Percentiles rank a stretch among this genome's conserved stretches.
Conservation (phyloP, 1,284 basidiomycete genomes). For the Termitomyces sp. region DNA sequence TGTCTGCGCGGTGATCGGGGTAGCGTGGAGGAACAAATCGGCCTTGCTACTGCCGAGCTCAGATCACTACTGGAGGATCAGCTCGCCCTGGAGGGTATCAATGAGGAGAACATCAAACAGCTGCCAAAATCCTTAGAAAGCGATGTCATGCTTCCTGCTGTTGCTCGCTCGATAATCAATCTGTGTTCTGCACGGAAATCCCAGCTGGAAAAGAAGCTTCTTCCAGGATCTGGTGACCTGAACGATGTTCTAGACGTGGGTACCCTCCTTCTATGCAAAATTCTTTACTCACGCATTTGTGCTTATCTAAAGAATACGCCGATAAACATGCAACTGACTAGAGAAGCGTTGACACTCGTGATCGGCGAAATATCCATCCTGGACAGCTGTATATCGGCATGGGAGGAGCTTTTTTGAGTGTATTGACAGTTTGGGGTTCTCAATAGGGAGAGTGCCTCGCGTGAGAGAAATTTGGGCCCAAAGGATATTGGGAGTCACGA, state of each 20-base stretch:
- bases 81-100: constrained; percentile 6
- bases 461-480: not conserved
- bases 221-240: constrained; percentile 16
- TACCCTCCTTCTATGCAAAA: constrained; percentile 2
- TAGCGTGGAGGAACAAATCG: not conserved
- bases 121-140: not conserved
- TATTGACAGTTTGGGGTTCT: not conserved
- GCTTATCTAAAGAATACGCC: constrained; percentile 20
- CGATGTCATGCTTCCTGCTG: not conserved
- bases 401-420: constrained; percentile 18
- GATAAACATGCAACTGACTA: constrained; percentile 24
- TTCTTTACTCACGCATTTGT: constrained; percentile 1
- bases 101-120: not conserved
- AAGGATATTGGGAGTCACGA: not conserved
- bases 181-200: constrained; percentile 17
- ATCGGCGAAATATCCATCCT: constrained; percentile 32
- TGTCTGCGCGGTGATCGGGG: constrained; percentile 1
- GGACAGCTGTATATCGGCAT: constrained; percentile 28
- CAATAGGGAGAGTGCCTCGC: not conserved
- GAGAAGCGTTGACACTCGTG: constrained; percentile 27
- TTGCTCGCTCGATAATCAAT: constrained; percentile 12
- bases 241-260: constrained; percentile 31
- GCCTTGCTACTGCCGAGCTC: constrained; percentile 1
- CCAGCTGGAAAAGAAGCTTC: constrained; percentile 7
- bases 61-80: constrained; percentile 15